phyloP scores from a whole-genome alignment of 73 alveolate species.

The Strombidium stylifer region DNA sequence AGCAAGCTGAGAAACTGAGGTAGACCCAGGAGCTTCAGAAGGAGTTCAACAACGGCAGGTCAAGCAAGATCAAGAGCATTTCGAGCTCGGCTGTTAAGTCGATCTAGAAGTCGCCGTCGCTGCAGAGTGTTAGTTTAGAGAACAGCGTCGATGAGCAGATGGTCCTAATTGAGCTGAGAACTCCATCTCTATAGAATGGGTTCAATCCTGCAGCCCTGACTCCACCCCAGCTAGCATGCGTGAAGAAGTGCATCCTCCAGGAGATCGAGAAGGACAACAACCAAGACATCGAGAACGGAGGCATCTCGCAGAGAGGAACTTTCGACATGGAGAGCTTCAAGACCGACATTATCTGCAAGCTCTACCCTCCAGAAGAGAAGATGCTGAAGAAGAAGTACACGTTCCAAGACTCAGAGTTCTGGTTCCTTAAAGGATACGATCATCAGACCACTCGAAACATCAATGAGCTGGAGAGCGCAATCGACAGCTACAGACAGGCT shows the following conservation, averaged over 20 bases:
- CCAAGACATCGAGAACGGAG: background rate
- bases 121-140: too few relatives aligned
- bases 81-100: too few relatives aligned
- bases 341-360: background rate
- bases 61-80: too few relatives aligned
- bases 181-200: too few relatives aligned
- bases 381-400: background rate
- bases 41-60: too few relatives aligned
- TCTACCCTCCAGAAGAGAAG: background rate
- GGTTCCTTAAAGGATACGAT: conserved; percentile 30
- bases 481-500: conserved; percentile 19
- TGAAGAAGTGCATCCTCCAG: background rate
- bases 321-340: conserved; percentile 8
- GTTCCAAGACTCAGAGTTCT: conserved; percentile 22
- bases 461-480: conserved; percentile 6
- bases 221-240: background rate
- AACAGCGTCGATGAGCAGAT: too few relatives aligned
- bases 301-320: background rate
- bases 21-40: too few relatives aligned
- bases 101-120: too few relatives aligned
- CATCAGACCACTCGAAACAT: background rate
- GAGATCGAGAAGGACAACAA: conserved; percentile 19
- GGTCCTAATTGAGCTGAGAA: too few relatives aligned
- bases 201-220: background rate
- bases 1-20: too few relatives aligned